Evolutionary conservation across 768 basidiomycete species (phyloP).

Genomic region (Lactifluus subvellereus): DNA sequence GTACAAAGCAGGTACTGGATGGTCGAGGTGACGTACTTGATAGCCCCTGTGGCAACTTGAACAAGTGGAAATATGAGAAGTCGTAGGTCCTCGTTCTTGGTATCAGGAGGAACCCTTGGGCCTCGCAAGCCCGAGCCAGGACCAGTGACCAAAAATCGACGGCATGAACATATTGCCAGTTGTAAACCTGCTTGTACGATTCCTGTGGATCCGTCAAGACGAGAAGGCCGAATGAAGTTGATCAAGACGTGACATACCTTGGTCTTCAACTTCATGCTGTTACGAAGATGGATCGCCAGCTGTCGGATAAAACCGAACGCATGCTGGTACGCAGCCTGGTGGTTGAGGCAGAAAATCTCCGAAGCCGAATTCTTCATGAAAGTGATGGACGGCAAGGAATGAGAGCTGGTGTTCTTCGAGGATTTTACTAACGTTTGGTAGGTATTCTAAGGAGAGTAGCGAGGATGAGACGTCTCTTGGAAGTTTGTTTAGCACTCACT

Average conservation of each 20-base stretch:
- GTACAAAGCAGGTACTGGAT: constrained; percentile 1
- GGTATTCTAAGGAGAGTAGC: constrained; percentile 50
- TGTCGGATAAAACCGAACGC: constrained; percentile 95
- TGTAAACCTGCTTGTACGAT: constrained; percentile 91
- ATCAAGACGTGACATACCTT: constrained; percentile 45
- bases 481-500: constrained; percentile 38
- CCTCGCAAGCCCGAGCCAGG: constrained; percentile 73
- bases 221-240: neutral
- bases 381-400: constrained; percentile 87
- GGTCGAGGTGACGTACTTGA: constrained; percentile 56
- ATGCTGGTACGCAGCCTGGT: constrained; percentile 77
- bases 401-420: constrained; percentile 76
- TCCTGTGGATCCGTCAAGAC: constrained; percentile 45
- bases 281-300: constrained; percentile 86
- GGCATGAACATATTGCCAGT: constrained; percentile 97
- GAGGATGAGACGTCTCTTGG: neutral
- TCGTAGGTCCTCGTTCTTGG: constrained; percentile 69
- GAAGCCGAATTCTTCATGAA: constrained; percentile 98
- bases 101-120: constrained; percentile 45
- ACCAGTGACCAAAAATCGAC: constrained; percentile 96
- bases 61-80: constrained; percentile 94
- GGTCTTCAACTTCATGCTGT: constrained; percentile 82
- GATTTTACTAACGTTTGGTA: constrained; percentile 83
- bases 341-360: constrained; percentile 80
- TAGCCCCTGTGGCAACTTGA: constrained; percentile 88